A percentile compares a stretch with the other conserved stretches of the same genome.
These are phyloP conservation scores for Melanomma pulvis-pyrius DNA, from an alignment of 495 filamentous ascomycete species.

Conservation along the genomic window DNA sequence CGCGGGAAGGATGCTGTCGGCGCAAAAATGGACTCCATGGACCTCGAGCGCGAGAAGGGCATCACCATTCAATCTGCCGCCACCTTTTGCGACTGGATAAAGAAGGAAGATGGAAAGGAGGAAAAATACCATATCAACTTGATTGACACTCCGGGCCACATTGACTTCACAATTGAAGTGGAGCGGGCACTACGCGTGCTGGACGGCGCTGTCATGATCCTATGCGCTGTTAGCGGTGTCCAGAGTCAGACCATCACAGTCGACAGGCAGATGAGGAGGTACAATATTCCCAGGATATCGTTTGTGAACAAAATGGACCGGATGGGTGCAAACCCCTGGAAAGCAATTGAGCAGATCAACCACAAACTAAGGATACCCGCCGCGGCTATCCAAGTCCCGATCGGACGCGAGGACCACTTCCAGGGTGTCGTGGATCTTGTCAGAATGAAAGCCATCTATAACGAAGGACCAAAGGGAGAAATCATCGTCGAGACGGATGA, in stretches of 20 bases:
- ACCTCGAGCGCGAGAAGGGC: conserved; percentile 95
- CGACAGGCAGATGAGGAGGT: conserved; percentile 96
- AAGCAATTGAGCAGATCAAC: conserved; percentile 96
- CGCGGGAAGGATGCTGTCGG: conserved; percentile 93
- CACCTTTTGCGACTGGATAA: conserved; percentile 97
- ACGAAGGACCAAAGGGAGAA: conserved; percentile 78
- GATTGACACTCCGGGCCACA: conserved; percentile 98
- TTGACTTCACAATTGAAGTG: conserved; percentile 99
- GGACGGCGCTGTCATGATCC: conserved; percentile 97
- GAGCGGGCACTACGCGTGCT: conserved; percentile 94
- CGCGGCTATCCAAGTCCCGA: conserved; percentile 93
- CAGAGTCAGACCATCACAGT: conserved; percentile 98
- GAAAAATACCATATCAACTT: conserved; percentile 96
- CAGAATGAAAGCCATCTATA: conserved; percentile 89
- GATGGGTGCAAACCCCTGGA: conserved; percentile 98
- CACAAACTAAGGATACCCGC: conserved; percentile 89
- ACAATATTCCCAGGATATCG: conserved; percentile 92
- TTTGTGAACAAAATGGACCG: conserved; percentile 99
- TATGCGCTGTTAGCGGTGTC: conserved; percentile 96
- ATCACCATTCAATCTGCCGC: conserved; percentile 99
- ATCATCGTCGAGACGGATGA: conserved; percentile 72
- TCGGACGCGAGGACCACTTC: conserved; percentile 90
- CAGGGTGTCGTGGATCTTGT: conserved; percentile 94
- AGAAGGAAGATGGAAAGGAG: conserved; percentile 71
- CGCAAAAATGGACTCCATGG: conserved; percentile 99